phyloP scores from a whole-genome alignment of 73 alveolate species.

The Paramecium biaurelia region DNA sequence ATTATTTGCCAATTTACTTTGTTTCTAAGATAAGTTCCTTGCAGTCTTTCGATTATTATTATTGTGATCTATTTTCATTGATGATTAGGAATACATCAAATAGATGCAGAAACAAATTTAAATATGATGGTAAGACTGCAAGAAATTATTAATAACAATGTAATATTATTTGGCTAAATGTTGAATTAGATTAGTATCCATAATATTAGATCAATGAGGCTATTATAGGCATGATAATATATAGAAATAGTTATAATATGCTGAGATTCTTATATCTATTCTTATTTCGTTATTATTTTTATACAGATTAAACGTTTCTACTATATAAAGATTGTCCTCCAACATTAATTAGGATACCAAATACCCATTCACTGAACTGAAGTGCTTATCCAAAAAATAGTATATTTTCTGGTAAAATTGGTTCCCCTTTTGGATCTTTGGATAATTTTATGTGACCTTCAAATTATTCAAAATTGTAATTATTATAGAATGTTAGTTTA shows the following conservation, averaged over 20 bases:
- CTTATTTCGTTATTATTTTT: not conserved
- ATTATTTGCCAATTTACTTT: not conserved
- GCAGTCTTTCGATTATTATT: not conserved
- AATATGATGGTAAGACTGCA: not conserved
- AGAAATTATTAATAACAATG: not conserved
- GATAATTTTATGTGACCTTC: slow-evolving; percentile 33
- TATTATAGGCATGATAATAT: not conserved
- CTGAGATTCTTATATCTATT: not conserved
- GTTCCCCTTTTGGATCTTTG: slow-evolving; percentile 47
- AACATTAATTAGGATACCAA: not conserved
- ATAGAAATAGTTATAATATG: not conserved
- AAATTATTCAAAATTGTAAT: not conserved
- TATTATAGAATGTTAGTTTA: not conserved
- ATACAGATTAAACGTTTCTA: not conserved
- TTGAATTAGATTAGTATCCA: not conserved
- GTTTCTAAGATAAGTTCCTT: not conserved
- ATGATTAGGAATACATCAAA: not conserved
- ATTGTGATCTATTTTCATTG: not conserved
- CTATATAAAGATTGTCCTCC: slow-evolving; percentile 1
- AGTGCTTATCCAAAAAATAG: slow-evolving; percentile 7
- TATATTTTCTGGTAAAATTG: not conserved
- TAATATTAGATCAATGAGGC: slow-evolving; percentile 1
- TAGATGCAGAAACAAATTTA: not conserved
- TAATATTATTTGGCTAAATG: not conserved
- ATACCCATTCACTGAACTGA: slow-evolving; percentile 18